A percentile compares a stretch with the other conserved stretches of the same genome.
Conservation (phyloP, 768 basidiomycete species). For the Tulasnella sp. region DNA sequence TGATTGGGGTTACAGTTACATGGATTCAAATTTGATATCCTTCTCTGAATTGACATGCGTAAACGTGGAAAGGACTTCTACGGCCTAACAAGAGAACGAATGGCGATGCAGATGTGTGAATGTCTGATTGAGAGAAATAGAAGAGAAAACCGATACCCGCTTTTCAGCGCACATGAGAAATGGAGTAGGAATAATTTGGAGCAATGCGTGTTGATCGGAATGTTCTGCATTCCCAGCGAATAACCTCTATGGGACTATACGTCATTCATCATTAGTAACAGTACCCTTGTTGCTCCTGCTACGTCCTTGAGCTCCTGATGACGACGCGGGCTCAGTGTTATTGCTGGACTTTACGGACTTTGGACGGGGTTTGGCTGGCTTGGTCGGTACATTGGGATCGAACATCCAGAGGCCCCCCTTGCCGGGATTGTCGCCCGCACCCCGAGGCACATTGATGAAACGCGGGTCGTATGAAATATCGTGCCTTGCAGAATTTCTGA, state of each 20-base stretch:
- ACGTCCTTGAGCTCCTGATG: too few species aligned
- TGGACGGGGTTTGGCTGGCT: slow-evolving; percentile 1
- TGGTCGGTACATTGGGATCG: slow-evolving; percentile 6
- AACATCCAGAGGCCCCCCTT: slow-evolving; percentile 13
- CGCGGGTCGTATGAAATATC: slow-evolving; percentile 14
- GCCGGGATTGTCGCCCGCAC: not conserved
- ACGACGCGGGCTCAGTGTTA: not conserved
- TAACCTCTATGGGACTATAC: too few species aligned
- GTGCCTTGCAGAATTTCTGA: slow-evolving; percentile 12
- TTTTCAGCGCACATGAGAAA: not conserved
- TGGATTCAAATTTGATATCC: not conserved
- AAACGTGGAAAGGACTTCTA: not conserved
- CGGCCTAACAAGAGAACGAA: not conserved
- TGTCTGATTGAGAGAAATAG: too few species aligned
- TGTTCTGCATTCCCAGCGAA: too few species aligned
- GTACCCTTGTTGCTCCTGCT: too few species aligned
- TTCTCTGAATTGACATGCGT: not conserved
- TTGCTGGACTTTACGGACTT: too few species aligned
- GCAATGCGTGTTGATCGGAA: too few species aligned
- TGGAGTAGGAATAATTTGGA: too few species aligned
- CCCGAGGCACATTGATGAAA: slow-evolving; percentile 7
- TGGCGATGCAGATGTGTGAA: too few species aligned
- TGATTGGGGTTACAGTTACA: too few species aligned
- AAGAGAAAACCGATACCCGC: too few species aligned
- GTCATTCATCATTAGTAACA: too few species aligned